Evolutionary conservation across 345 rosid species (phyloP).

Genomic region (Rhodomyrtus tomentosa): DNA sequence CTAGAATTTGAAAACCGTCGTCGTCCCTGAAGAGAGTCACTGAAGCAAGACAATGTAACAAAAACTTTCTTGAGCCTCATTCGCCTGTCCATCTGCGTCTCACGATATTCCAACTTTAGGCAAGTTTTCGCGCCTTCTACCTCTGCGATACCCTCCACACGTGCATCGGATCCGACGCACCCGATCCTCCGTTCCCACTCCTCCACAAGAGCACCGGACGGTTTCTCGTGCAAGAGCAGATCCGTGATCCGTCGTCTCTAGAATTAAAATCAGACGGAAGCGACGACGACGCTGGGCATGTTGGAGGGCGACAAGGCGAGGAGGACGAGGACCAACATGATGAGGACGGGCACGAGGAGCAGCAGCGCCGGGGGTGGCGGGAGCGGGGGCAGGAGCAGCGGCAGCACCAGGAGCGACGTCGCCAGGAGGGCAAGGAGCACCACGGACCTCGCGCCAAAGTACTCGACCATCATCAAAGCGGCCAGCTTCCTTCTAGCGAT

Average conservation of each 20-base stretch:
- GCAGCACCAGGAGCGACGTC: conserved; percentile 4
- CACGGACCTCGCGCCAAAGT: neutral
- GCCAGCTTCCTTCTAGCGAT: neutral
- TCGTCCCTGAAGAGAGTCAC: neutral
- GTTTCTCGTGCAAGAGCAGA: neutral
- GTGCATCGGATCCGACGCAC: neutral
- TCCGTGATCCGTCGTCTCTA: neutral
- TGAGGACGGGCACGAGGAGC: conserved; percentile 10
- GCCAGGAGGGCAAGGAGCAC: conserved; percentile 1
- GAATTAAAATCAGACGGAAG: neutral
- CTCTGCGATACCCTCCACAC: neutral
- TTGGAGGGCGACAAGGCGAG: conserved; percentile 1
- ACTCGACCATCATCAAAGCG: conserved; percentile 1
- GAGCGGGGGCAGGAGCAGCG: conserved; percentile 4
- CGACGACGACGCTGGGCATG: neutral
- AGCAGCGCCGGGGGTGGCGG: conserved; percentile 8
- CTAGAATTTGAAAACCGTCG: neutral
- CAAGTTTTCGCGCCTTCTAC: neutral
- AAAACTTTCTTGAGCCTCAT: neutral
- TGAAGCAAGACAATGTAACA: neutral
- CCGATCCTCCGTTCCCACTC: neutral
- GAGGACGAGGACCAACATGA: conserved; percentile 4
- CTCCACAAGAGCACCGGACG: neutral
- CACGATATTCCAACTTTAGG: neutral
- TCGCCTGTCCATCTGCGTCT: neutral